Base-by-base conservation (phyloP, 257 asterid genomes). In the Pogostemon cablin region DNA sequence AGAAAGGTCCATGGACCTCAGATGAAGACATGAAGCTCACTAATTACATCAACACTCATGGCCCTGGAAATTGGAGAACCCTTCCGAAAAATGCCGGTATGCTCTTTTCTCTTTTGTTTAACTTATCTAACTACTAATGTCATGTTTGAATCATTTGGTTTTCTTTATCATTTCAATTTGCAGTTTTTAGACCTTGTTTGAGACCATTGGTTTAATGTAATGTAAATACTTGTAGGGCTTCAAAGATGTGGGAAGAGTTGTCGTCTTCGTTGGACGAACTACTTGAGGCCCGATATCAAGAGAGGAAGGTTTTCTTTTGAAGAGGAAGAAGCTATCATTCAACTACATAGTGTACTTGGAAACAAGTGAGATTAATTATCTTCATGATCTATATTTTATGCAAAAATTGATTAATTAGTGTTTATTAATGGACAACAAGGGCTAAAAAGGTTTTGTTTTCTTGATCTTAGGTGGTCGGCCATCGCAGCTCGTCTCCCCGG, bases 1-100 rank as follows among this genome's bases (percentile, higher is more conserved):
- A 90, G 74, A 90, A 90, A 81, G 97, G 97, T 42, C 97, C 97
- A 10, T 90, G 97, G 97, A 90, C 96, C 9, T 77, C 85, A 0
- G 97, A 90, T 53, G 97, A 90, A 74, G 97, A 90, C 71, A 69
- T 8, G 10, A 85, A 86, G 72, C 97, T 90, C 79, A 77, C 62
- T 69, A 80, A 81, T 3, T 67, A 85, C 11, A 82, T 90, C 48
- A 89, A 88, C 46, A 35, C 52, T 3, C 87, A 90, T 58, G 97
- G 95, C 44, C 88, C 95, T 4, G 92, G 96, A 10, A 88, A 85
- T 53, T 90, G 97, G 97, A 72, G 97, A 77, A 72, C 77, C 60
- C 90, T 90, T 9, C 97, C 97, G 0, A 90, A 82, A 50, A 86
- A 85, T 80, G 95, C 96, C 10, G 97, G 97, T 90, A 81, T 6